Evolutionary conservation across 2,329 filamentous ascomycete genomes (phyloP).

Genomic region (Thermochaetoides dissita): DNA sequence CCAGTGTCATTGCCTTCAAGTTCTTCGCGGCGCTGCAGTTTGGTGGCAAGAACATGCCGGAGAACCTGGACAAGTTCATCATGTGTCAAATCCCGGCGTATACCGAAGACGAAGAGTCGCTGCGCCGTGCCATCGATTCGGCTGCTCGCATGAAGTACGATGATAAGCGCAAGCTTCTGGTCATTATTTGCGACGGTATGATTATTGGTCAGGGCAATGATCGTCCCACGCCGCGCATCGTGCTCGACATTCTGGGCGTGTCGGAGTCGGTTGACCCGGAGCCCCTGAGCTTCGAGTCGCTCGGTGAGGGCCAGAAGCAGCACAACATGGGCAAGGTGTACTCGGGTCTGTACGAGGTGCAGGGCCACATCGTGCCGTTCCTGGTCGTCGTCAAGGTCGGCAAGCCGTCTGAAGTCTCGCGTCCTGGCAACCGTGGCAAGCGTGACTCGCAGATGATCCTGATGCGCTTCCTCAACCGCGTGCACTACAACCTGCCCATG

Average conservation of each 20-base stretch:
- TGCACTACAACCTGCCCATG: constrained; percentile 96
- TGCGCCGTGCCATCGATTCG: constrained; percentile 93
- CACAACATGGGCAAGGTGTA: constrained; percentile 99
- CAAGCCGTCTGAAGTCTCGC: constrained; percentile 92
- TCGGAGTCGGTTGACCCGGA: constrained; percentile 89
- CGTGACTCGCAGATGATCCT: constrained; percentile 97
- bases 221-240: constrained; percentile 84
- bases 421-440: constrained; percentile 94
- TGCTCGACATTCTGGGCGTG: constrained; percentile 91
- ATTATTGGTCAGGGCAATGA: constrained; percentile 99
- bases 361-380: constrained; percentile 96
- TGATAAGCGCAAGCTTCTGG: constrained; percentile 90
- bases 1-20: constrained; percentile 79
- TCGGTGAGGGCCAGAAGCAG: constrained; percentile 91
- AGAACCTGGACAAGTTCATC: constrained; percentile 95
- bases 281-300: constrained; percentile 87
- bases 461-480: constrained; percentile 98
- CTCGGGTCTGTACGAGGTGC: constrained; percentile 91
- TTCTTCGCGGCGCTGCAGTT: constrained; percentile 96
- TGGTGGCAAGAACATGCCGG: constrained; percentile 74
- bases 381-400: constrained; percentile 93
- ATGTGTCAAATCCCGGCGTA: constrained; percentile 97
- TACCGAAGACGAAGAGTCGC: constrained; percentile 93
- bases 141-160: constrained; percentile 92
- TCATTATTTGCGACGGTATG: constrained; percentile 95